Evolutionary conservation across 225 moss, liverwort and hornwort genomes (phyloP), one percentile per base, ranked within the genome.

Genomic region (Physcomitrellopsis africana): DNA sequence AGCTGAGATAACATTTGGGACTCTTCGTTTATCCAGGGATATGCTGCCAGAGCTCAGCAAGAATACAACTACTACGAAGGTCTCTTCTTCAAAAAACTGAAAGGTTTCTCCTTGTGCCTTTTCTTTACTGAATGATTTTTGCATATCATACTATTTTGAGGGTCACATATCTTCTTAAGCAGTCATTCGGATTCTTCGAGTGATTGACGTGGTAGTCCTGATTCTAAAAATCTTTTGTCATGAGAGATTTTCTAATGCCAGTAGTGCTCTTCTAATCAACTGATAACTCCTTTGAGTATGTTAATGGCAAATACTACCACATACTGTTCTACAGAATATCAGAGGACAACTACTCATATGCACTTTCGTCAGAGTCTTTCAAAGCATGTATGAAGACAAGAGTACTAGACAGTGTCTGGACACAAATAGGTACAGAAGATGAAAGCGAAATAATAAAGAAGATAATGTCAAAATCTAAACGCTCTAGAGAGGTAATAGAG

Each of bases 21-120:
- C 7, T 72, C n/a, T 57, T 60, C 79, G 76, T 64, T 3, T 76
- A 18, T 84, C 76, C 86, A 99, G 97, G 82, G 85, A 71, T 69
- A 75, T 73, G 74, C 84, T 47, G 74, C 85, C 77, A 90, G 79
- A 60, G 87, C 68, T 73, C 77, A 78, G 69, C 63, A 86, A 57
- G 86, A 93, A 58, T 99, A 93, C 73, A 80, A 80, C 63, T 77
- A 86, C 41, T 94, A 93, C 69, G 97, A 99, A 67, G 85, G 85
- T 47, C 69, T 94, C 19, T 89, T 94, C 68, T 99, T 99, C 75
- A 87, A 82, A 16, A 92, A 94, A 76, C 81, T 99, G 20, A 94
- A 92, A 89, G 97, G 97, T 99, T 72, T 56, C 46, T 10, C 13
- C 9, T 67, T 68, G 43, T 55, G 51, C 56, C 22, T 51, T 18